phyloP scores from a whole-genome alignment of 1,139 yeast genomes.

The Pichia sp. region DNA sequence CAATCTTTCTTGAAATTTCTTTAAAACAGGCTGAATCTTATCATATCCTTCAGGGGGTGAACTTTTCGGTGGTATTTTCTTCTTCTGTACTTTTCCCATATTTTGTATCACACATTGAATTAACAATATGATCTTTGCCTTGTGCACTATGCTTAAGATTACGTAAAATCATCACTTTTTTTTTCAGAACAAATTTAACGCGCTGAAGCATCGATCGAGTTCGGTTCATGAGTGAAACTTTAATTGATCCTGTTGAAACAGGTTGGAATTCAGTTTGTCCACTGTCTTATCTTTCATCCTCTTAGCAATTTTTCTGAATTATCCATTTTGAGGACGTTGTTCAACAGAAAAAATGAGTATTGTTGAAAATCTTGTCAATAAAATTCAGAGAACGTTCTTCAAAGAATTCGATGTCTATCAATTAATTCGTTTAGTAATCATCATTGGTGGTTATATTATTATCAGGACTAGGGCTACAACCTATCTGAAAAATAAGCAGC shows the following conservation, averaged over 20 bases:
- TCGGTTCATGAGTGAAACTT: no score
- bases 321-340: no score
- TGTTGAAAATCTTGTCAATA: slow-evolving; percentile 13
- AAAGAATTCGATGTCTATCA: slow-evolving; percentile 31
- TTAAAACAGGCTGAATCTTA: slow-evolving; percentile 64
- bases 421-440: slow-evolving; percentile 34
- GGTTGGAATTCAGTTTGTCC: neutral
- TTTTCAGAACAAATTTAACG: no score
- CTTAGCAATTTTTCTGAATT: no score
- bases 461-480: slow-evolving; percentile 36
- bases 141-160: no score
- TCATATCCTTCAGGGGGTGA: slow-evolving; percentile 70
- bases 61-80: slow-evolving; percentile 4
- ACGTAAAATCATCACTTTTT: no score
- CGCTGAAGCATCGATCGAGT: no score
- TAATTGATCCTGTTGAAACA: neutral
- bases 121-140: no score
- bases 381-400: slow-evolving; percentile 10
- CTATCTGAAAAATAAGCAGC: slow-evolving; percentile 42
- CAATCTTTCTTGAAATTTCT: slow-evolving; percentile 51
- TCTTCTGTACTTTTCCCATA: slow-evolving; percentile 15
- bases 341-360: slow-evolving; percentile 5
- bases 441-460: slow-evolving; percentile 40
- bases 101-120: neutral
- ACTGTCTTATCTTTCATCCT: neutral